phyloP scores from a whole-genome alignment of 2,329 filamentous ascomycete species.

The Geosmithia flava region DNA sequence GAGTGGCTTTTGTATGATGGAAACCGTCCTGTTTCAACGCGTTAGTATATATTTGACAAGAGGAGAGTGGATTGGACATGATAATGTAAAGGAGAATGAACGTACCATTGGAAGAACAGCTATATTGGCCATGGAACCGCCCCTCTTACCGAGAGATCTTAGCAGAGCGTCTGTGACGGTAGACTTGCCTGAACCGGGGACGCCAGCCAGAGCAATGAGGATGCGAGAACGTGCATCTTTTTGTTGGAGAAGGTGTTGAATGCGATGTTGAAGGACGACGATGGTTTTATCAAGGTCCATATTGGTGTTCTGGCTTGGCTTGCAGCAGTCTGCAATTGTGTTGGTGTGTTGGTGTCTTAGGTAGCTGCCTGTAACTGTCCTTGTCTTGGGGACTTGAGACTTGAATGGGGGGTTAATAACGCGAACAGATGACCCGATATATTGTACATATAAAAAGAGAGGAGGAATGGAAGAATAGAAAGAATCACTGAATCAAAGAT shows the following conservation, averaged over 20 bases:
- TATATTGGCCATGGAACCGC: constrained; percentile 6
- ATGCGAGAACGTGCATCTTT: not conserved
- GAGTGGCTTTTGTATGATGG: constrained; percentile 11
- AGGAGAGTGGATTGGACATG: not conserved
- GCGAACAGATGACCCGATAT: too few relatives aligned
- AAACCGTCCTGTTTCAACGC: constrained; percentile 14
- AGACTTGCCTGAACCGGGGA: constrained; percentile 2
- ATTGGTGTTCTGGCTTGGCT: not conserved
- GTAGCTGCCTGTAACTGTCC: too few relatives aligned
- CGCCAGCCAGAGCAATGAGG: constrained; percentile 1
- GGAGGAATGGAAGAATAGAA: too few relatives aligned
- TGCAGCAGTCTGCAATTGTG: not conserved
- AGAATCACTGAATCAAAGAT: too few relatives aligned
- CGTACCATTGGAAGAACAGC: constrained; percentile 13
- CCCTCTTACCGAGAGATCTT: constrained; percentile 3
- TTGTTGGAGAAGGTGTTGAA: not conserved
- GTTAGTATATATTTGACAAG: not conserved
- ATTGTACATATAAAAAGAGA: too few relatives aligned
- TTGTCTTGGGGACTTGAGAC: too few relatives aligned
- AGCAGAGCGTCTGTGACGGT: constrained; percentile 6
- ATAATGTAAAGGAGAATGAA: not conserved
- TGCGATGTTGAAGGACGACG: not conserved
- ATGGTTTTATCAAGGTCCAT: not conserved
- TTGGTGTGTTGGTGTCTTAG: not conserved
- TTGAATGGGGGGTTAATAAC: too few relatives aligned